Percentiles rank a stretch among this genome's conserved stretches.
phyloP scores from a whole-genome alignment of 163 green algal species.

The Chlorella variabilis region DNA sequence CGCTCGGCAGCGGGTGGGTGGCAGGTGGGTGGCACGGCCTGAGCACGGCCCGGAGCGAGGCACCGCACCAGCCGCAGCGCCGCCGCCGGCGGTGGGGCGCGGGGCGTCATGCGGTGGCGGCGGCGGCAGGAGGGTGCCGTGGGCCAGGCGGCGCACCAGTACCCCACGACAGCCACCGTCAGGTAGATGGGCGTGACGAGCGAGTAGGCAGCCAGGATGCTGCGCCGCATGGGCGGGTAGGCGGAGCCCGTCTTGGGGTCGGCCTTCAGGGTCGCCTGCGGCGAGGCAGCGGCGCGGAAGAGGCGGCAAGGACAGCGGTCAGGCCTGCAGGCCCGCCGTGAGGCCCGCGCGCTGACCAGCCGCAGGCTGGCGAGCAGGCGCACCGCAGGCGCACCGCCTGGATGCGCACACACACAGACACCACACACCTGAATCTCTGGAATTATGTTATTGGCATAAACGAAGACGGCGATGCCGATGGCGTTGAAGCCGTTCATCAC shows the following conservation, averaged over 20 bases:
- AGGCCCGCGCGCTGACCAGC: not conserved
- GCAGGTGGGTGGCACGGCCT: too few species aligned
- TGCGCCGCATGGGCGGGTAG: not conserved
- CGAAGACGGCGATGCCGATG: conserved; percentile 7
- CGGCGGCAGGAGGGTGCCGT: not conserved
- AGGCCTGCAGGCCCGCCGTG: not conserved
- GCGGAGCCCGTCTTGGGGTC: not conserved
- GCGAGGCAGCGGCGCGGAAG: too few species aligned
- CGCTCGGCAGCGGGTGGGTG: too few species aligned
- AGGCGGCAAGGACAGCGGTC: not conserved
- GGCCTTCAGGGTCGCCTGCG: not conserved
- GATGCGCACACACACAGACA: not conserved
- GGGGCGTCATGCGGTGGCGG: too few species aligned
- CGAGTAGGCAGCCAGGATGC: not conserved
- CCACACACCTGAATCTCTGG: conserved; percentile 1
- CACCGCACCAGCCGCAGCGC: too few species aligned
- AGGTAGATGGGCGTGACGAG: not conserved
- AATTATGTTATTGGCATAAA: not conserved
- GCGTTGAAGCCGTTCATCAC: conserved; percentile 5
- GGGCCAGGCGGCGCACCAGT: not conserved
- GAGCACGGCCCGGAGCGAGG: too few species aligned
- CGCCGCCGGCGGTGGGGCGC: too few species aligned
- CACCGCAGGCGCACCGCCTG: not conserved
- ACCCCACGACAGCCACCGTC: not conserved
- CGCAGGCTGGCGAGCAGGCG: too few species aligned